Evolutionary conservation across 139 green algal species (phyloP), one percentile per base, ranked within the genome.

Genomic region (Chlamydomonas incerta): DNA sequence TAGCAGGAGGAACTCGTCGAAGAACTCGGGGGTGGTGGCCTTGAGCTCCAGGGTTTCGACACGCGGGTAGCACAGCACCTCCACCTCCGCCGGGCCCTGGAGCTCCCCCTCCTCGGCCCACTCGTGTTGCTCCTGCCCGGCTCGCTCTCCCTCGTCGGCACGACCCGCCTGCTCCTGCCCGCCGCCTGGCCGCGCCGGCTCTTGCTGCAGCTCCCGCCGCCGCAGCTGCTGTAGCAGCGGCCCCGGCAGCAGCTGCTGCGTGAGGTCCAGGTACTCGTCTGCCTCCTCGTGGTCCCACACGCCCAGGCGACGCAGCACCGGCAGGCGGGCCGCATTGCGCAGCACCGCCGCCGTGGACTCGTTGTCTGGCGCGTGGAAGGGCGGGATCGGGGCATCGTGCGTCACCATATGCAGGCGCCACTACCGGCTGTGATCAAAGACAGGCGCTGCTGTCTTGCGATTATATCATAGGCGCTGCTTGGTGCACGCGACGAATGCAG

Each of bases 241-340:
- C 28, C 35, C 35, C 28, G 4, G 26, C 60, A 72, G 35, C 58
- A 82, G 37, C 14, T 29, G 24, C 14, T 18, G 24, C 26, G 13
- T 2, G 4, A 85, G 50, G 0, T 18, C 33, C 47, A 85, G 46
- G 65, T 69, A 85, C 47, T 85, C 79, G 31, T 85, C 79, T 26
- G 79, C 79, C 10, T 85, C 79, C 66, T 85, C 79, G 66, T 85
- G 79, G 66, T 85, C 79, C 79, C 79, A 76, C 46, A 85, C 2
- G 47, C 65, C 79, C 65, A 85, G 50, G 5, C 79, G 79, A 13
- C 33, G 47, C 65, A 85, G 79, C 21, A 0, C 14, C 47, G 79
- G 79, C 79, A 85, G 66, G 31, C 29, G 31, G 20, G 66, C 79
- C 31, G 79, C 79, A 0, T 50, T 50, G 24, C 29, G 20, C n/a